phyloP scores from a whole-genome alignment of 495 filamentous ascomycete genomes.

The Penicillium pulvis region DNA sequence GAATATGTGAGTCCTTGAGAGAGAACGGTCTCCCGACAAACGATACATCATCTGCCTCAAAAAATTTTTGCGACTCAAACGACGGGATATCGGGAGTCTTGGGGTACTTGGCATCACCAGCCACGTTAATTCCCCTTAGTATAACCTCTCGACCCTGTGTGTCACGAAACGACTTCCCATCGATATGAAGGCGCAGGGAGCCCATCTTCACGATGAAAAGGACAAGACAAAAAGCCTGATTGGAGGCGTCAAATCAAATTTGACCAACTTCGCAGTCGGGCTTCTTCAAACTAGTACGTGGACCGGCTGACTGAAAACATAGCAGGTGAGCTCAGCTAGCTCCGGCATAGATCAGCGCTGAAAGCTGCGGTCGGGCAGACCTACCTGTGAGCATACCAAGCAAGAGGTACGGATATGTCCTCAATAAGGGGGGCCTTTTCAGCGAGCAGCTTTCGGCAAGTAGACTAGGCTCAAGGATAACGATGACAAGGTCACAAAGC shows the following conservation, averaged over 20 bases:
- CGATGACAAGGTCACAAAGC: neutral
- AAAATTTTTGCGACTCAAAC: slow-evolving; percentile 77
- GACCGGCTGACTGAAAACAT: neutral
- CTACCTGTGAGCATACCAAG: neutral
- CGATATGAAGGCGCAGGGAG: slow-evolving; percentile 65
- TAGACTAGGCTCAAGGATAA: neutral
- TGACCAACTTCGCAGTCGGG: neutral
- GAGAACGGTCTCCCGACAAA: slow-evolving; percentile 86
- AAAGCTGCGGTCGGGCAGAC: neutral
- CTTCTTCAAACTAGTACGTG: neutral
- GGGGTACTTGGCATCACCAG: slow-evolving; percentile 71
- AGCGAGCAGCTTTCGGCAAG: neutral
- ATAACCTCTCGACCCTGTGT: slow-evolving; percentile 66
- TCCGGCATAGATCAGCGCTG: neutral
- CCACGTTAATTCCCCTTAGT: slow-evolving; percentile 69
- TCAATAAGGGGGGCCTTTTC: neutral
- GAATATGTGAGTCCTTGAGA: slow-evolving; percentile 76
- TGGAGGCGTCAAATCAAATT: neutral
- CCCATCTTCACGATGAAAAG: slow-evolving; percentile 31
- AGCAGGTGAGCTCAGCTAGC: slow-evolving; percentile 1
- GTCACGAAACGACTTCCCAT: slow-evolving; percentile 79
- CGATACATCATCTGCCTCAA: slow-evolving; percentile 88
- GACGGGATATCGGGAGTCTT: slow-evolving; percentile 78
- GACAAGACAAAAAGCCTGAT: neutral
- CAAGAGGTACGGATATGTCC: neutral